A percentile compares a stretch with the other conserved stretches of the same genome.
Evolutionary conservation across 2,329 filamentous ascomycete genomes (phyloP).

Genomic region (Mycocentrospora acerina): DNA sequence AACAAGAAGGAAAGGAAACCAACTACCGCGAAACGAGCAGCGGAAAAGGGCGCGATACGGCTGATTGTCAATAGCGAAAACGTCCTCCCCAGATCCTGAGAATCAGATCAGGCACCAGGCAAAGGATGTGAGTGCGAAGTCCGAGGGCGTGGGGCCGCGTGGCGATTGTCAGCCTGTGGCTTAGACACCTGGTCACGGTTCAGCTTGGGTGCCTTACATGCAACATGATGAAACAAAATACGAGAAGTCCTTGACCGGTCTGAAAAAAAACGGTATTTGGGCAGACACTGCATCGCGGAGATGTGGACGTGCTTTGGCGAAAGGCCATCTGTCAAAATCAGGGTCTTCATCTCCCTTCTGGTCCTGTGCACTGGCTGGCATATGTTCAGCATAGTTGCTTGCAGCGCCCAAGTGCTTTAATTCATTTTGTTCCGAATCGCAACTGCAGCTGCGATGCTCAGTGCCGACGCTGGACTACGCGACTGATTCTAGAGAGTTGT

Average conservation of each 20-base stretch:
- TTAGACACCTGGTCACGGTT: constrained; percentile 28
- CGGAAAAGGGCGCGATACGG: constrained; percentile 1
- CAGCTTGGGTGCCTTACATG: constrained; percentile 15
- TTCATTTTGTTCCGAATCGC: too few relatives aligned
- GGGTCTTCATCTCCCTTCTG: too few relatives aligned
- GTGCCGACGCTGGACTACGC: too few relatives aligned
- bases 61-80: constrained; percentile 3
- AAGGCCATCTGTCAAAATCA: too few relatives aligned
- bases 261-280: too few relatives aligned
- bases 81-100: constrained; percentile 7
- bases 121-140: constrained; percentile 10
- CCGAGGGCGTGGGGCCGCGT: constrained; percentile 14
- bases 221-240: constrained; percentile 17
- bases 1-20: constrained; percentile 7
- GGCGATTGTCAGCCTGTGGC: constrained; percentile 27
- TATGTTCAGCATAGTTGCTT: too few relatives aligned
- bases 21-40: constrained; percentile 15
- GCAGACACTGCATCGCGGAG: too few relatives aligned
- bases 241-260: background rate
- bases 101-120: constrained; percentile 38
- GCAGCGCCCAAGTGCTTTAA: too few relatives aligned
- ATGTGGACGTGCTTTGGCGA: background rate
- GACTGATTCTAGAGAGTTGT: too few relatives aligned
- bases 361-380: too few relatives aligned
- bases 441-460: too few relatives aligned